These are phyloP conservation scores for Scytalidium lignicola DNA, from an alignment of 2,329 filamentous ascomycete species.

Conservation along the genomic window DNA sequence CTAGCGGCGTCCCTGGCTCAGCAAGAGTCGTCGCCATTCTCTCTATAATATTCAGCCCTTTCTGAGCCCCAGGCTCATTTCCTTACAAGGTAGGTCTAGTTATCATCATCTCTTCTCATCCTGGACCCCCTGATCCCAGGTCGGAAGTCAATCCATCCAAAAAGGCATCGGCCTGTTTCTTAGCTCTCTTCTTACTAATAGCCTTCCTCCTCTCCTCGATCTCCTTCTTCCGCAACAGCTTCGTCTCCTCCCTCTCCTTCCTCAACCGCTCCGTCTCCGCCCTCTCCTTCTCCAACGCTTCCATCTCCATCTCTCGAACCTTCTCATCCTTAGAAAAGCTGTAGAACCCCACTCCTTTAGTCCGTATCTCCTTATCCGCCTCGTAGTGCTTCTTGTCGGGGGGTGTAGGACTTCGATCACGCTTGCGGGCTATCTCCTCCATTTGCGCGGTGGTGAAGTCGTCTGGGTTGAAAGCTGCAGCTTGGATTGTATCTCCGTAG, in stretches of 20 bases:
- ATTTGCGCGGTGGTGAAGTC: constrained; percentile 61
- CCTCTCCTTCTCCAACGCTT: constrained; percentile 56
- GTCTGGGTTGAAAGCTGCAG: constrained; percentile 74
- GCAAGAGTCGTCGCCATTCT: too few species aligned
- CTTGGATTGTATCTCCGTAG: constrained; percentile 79
- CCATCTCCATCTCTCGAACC: constrained; percentile 66
- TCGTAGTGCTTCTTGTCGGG: constrained; percentile 82
- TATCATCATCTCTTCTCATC: background rate
- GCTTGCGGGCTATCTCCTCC: constrained; percentile 70
- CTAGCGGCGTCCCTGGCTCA: too few species aligned
- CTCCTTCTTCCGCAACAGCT: constrained; percentile 52
- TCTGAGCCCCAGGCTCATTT: too few species aligned
- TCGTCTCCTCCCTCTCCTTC: constrained; percentile 48
- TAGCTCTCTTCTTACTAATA: constrained; percentile 47
- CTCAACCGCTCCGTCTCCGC: constrained; percentile 58
- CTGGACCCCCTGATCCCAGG: constrained; percentile 8
- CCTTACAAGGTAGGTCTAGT: background rate
- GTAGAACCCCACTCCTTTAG: constrained; percentile 88
- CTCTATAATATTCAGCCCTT: too few species aligned
- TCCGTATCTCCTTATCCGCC: constrained; percentile 74
- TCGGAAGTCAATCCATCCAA: constrained; percentile 50
- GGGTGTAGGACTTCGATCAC: constrained; percentile 75
- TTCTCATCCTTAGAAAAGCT: constrained; percentile 76
- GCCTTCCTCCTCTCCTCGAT: constrained; percentile 52
- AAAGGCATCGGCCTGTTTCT: constrained; percentile 68